Conservation (phyloP, 305 asterid genomes). For the Vinca major region DNA sequence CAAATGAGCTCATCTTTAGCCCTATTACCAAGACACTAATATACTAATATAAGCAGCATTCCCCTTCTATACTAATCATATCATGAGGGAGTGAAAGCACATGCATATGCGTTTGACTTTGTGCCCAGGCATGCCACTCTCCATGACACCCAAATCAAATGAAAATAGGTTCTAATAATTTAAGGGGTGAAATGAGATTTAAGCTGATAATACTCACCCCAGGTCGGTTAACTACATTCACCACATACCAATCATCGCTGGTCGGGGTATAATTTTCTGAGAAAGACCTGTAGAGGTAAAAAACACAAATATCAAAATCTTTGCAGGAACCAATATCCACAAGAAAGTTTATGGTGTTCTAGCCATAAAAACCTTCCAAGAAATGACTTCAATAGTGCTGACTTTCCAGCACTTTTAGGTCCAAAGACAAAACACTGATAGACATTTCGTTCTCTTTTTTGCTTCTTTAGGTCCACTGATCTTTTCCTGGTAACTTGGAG, state of each 20-base stretch:
- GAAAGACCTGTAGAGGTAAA: slow-evolving; percentile 62
- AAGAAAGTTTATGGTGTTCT: slow-evolving; percentile 3
- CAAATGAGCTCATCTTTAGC: background rate
- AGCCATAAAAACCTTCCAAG: slow-evolving; percentile 54
- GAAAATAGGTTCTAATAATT: slow-evolving; percentile 6
- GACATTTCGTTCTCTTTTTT: slow-evolving; percentile 68
- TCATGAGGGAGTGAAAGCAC: background rate
- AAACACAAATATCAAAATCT: background rate
- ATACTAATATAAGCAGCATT: background rate
- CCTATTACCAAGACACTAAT: background rate
- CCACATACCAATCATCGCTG: slow-evolving; percentile 46
- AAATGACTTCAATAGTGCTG: slow-evolving; percentile 66
- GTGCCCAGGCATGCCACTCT: background rate
- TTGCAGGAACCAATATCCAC: background rate
- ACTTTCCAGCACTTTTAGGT: slow-evolving; percentile 80
- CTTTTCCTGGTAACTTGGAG: slow-evolving; percentile 72
- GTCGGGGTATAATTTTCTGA: slow-evolving; percentile 57
- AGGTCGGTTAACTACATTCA: slow-evolving; percentile 57
- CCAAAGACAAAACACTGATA: slow-evolving; percentile 91
- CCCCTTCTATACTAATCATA: background rate
- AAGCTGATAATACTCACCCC: slow-evolving; percentile 44
- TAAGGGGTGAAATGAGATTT: slow-evolving; percentile 12
- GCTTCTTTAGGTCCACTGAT: slow-evolving; percentile 62
- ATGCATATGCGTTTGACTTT: background rate
- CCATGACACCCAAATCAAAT: background rate